These are phyloP conservation scores for Candida schatavii DNA, from an alignment of 805 yeast species.

Conservation along the genomic window DNA sequence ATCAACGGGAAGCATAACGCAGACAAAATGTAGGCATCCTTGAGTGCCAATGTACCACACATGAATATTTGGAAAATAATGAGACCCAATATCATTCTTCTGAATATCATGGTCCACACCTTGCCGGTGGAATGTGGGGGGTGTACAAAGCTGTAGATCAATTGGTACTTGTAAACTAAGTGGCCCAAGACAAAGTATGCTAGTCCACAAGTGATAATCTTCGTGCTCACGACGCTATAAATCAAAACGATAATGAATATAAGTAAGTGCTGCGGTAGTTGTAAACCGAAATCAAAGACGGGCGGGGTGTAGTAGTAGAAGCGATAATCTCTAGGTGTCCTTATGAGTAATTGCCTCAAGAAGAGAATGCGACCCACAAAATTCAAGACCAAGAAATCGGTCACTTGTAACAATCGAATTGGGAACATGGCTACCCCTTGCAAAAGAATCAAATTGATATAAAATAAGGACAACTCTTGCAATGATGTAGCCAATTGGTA, in stretches of 20 bases:
- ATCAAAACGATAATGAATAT: conserved; percentile 57
- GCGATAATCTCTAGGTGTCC: conserved; percentile 52
- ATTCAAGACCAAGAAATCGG: conserved; percentile 49
- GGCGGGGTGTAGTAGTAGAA: conserved; percentile 55
- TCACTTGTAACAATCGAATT: conserved; percentile 51
- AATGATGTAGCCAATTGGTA: conserved; percentile 52
- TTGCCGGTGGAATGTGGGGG: conserved; percentile 67
- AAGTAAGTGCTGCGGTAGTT: conserved; percentile 59
- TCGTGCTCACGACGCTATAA: conserved; percentile 60
- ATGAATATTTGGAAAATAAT: conserved; percentile 58
- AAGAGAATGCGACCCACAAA: conserved; percentile 36
- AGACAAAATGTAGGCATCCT: conserved; percentile 52
- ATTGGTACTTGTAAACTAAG: conserved; percentile 60
- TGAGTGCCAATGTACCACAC: conserved; percentile 62
- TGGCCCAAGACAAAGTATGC: conserved; percentile 55
- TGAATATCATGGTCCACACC: conserved; percentile 63
- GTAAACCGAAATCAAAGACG: conserved; percentile 58
- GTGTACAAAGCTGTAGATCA: conserved; percentile 59
- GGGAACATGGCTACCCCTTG: conserved; percentile 72
- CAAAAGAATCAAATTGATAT: conserved; percentile 59
- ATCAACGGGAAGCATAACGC: conserved; percentile 49
- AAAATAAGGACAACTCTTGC: conserved; percentile 50
- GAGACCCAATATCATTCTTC: conserved; percentile 54
- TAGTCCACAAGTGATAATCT: conserved; percentile 56
- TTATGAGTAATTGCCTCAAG: conserved; percentile 35